Evolutionary conservation across 2,329 filamentous ascomycete species (phyloP).

Genomic region (Trichoderma sp.): DNA sequence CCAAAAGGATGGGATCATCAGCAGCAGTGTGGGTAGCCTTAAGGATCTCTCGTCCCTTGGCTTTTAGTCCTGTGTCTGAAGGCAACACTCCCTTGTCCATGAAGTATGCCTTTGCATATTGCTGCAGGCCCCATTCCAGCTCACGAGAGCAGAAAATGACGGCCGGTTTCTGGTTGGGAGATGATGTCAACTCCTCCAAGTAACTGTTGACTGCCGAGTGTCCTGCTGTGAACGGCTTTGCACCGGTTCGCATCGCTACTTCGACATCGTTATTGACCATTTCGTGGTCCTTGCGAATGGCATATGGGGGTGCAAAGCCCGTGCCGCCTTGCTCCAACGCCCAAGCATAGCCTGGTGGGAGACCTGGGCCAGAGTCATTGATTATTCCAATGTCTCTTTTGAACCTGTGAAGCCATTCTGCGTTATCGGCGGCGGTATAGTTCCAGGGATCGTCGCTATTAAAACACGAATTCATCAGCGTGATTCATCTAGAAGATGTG

Average conservation of each 20-base stretch:
- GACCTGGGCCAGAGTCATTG: constrained; percentile 49
- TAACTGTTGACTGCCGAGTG: constrained; percentile 48
- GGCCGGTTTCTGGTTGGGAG: constrained; percentile 45
- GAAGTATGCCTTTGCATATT: constrained; percentile 46
- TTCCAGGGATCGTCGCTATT: constrained; percentile 37
- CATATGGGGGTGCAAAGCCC: constrained; percentile 56
- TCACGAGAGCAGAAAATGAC: constrained; percentile 58
- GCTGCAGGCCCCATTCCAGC: constrained; percentile 53
- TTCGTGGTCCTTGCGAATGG: constrained; percentile 42
- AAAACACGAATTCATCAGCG: not conserved
- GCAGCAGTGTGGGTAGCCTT: constrained; percentile 48
- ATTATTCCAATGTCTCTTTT: constrained; percentile 57
- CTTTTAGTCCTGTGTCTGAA: constrained; percentile 45
- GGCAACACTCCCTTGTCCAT: constrained; percentile 44
- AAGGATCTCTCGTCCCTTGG: constrained; percentile 49
- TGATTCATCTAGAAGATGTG: not conserved
- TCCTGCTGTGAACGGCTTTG: constrained; percentile 44
- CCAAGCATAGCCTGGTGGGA: constrained; percentile 45
- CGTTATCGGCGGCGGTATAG: constrained; percentile 39
- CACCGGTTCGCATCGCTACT: constrained; percentile 36
- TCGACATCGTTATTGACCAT: constrained; percentile 36
- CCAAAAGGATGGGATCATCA: constrained; percentile 52
- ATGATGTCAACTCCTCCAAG: constrained; percentile 43
- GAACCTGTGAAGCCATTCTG: constrained; percentile 62
- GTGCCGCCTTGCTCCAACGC: constrained; percentile 49